Percentiles rank a stretch among this genome's conserved stretches.
Evolutionary conservation across 331 rosid genomes (phyloP).

Genomic region (Acacia pycnantha): DNA sequence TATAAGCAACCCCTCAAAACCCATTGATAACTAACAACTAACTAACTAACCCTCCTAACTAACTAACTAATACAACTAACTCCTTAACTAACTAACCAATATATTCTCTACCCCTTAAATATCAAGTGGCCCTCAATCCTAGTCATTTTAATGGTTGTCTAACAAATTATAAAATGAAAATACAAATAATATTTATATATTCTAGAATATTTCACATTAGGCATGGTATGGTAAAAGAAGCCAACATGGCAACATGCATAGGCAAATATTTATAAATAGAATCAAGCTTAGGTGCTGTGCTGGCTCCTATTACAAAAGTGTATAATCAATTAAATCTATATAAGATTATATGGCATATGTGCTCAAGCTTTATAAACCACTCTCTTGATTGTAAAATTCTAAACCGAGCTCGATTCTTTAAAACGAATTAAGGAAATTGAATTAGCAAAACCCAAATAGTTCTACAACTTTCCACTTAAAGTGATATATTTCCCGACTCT

Average conservation of each 20-base stretch:
- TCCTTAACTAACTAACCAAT: too few relatives aligned
- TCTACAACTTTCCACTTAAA: background rate
- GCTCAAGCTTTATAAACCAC: background rate
- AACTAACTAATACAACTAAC: too few relatives aligned
- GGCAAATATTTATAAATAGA: background rate
- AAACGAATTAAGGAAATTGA: background rate
- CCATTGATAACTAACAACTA: too few relatives aligned
- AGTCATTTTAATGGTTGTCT: background rate
- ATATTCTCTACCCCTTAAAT: too few relatives aligned
- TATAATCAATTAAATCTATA: background rate
- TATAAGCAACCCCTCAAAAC: too few relatives aligned
- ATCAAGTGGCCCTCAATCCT: background rate
- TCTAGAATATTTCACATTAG: slow-evolving; percentile 10
- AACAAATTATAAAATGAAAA: background rate
- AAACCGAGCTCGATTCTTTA: background rate
- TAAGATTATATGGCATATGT: background rate
- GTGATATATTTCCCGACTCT: slow-evolving; percentile 1
- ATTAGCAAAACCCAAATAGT: background rate
- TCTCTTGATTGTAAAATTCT: background rate
- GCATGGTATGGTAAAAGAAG: background rate
- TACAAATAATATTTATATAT: background rate
- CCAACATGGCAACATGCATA: slow-evolving; percentile 7
- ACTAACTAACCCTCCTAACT: too few relatives aligned
- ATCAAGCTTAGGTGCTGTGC: background rate
- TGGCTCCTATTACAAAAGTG: background rate